phyloP scores from a whole-genome alignment of 805 yeast genomes.

The Candida saitoana region DNA sequence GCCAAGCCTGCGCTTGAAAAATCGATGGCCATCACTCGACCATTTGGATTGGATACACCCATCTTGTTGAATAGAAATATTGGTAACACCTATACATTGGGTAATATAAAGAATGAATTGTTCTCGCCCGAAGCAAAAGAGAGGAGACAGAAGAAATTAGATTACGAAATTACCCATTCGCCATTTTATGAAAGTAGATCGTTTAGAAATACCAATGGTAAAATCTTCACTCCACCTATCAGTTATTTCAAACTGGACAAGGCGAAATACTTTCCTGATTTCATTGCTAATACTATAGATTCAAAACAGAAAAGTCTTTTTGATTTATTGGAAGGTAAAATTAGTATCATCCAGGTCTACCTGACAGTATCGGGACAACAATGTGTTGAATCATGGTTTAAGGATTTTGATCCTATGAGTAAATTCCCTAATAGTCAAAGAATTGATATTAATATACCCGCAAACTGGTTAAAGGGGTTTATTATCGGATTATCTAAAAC shows the following conservation, averaged over 20 bases:
- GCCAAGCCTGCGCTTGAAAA: slow-evolving; percentile 36
- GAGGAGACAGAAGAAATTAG: slow-evolving; percentile 34
- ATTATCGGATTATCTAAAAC: slow-evolving; percentile 43
- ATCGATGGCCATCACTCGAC: slow-evolving; percentile 28
- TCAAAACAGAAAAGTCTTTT: slow-evolving; percentile 34
- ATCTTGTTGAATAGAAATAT: slow-evolving; percentile 21
- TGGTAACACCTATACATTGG: slow-evolving; percentile 12
- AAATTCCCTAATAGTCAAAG: slow-evolving; percentile 58
- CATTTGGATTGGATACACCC: slow-evolving; percentile 36
- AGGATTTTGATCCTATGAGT: slow-evolving; percentile 35
- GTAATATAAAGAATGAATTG: slow-evolving; percentile 18
- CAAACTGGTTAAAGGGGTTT: slow-evolving; percentile 63
- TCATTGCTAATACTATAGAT: slow-evolving; percentile 52
- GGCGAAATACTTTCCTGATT: slow-evolving; percentile 79
- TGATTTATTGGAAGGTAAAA: slow-evolving; percentile 43
- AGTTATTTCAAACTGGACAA: slow-evolving; percentile 70
- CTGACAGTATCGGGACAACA: slow-evolving; percentile 69
- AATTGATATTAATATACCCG: slow-evolving; percentile 73
- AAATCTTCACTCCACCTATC: slow-evolving; percentile 78
- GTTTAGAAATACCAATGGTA: slow-evolving; percentile 72
- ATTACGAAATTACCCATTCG: slow-evolving; percentile 41
- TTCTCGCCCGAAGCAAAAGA: slow-evolving; percentile 36
- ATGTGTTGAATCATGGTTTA: slow-evolving; percentile 59
- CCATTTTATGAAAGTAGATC: slow-evolving; percentile 43
- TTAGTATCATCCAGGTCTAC: slow-evolving; percentile 62